A percentile compares a stretch with the other conserved stretches of the same genome.
Conservation (phyloP, 2,329 filamentous ascomycete species). For the Pezicula rhizophila region DNA sequence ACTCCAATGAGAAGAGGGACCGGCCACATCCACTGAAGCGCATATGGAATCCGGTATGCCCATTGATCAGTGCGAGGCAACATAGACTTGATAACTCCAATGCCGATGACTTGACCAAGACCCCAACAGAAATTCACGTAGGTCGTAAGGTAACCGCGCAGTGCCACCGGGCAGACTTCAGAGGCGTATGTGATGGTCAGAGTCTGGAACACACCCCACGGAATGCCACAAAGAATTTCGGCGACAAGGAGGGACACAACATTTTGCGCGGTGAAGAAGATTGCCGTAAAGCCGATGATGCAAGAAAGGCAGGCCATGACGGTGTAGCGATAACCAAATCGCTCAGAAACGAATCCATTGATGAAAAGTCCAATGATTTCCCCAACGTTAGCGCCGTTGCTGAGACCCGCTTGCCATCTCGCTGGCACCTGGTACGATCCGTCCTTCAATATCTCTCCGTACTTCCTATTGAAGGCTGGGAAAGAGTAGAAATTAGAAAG, state of each 20-base stretch:
- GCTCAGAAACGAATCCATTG: slow-evolving; percentile 44
- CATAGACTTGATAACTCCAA: slow-evolving; percentile 44
- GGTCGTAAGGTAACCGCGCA: slow-evolving; percentile 49
- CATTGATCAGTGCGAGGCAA: slow-evolving; percentile 38
- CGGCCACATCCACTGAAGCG: slow-evolving; percentile 48
- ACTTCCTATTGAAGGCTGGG: slow-evolving; percentile 30
- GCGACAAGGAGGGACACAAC: slow-evolving; percentile 41
- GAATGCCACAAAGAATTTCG: slow-evolving; percentile 43
- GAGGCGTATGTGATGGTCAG: slow-evolving; percentile 32
- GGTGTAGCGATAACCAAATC: slow-evolving; percentile 45
- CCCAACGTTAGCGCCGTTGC: slow-evolving; percentile 27
- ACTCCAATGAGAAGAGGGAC: slow-evolving; percentile 41
- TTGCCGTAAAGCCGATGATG: slow-evolving; percentile 40
- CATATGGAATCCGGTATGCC: slow-evolving; percentile 46
- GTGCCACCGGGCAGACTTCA: slow-evolving; percentile 50
- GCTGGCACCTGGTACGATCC: slow-evolving; percentile 29
- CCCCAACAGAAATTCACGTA: slow-evolving; percentile 53
- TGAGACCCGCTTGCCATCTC: slow-evolving; percentile 29
- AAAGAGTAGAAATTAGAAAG: slow-evolving; percentile 23
- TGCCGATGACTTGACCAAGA: slow-evolving; percentile 42
- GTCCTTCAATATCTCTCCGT: slow-evolving; percentile 26
- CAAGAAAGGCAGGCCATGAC: slow-evolving; percentile 40
- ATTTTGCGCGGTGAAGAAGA: slow-evolving; percentile 44
- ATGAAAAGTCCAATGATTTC: slow-evolving; percentile 43
- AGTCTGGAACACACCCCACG: slow-evolving; percentile 39